Evolutionary conservation across 1,284 basidiomycete species (phyloP).

Genomic region (Boletus albobrunnescens): DNA sequence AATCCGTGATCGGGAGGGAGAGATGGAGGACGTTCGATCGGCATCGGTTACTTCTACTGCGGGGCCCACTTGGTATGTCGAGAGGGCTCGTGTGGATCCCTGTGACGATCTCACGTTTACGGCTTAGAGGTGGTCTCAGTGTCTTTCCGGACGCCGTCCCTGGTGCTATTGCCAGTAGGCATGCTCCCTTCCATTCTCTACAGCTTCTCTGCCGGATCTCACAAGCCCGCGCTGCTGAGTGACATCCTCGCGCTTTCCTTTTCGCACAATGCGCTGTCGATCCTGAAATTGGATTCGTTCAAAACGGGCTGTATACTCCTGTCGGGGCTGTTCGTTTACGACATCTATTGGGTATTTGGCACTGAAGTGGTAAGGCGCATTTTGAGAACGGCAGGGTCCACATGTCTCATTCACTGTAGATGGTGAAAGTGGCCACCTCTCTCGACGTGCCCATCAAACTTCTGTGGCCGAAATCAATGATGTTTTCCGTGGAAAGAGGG

Average conservation of each 20-base stretch:
- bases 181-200: conserved; percentile 69
- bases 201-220: conserved; percentile 45
- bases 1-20: conserved; percentile 43
- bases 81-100: background rate
- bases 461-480: conserved; percentile 74
- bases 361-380: conserved; percentile 63
- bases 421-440: conserved; percentile 89
- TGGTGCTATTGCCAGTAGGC: conserved; percentile 63
- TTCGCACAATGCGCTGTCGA: conserved; percentile 75
- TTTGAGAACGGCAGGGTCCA: background rate
- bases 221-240: conserved; percentile 69
- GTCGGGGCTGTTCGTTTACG: conserved; percentile 80
- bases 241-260: conserved; percentile 85
- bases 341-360: conserved; percentile 87
- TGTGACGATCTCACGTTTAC: conserved; percentile 9
- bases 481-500: conserved; percentile 55
- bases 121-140: conserved; percentile 42
- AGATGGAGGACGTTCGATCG: conserved; percentile 54
- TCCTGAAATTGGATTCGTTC: conserved; percentile 90
- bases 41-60: conserved; percentile 42
- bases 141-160: conserved; percentile 59
- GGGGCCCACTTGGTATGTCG: conserved; percentile 43
- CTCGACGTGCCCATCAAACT: conserved; percentile 95
- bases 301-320: conserved; percentile 83
- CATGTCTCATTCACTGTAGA: conserved; percentile 42